Percentiles rank a stretch among this genome's conserved stretches.
phyloP scores from a whole-genome alignment of 2,329 filamentous ascomycete genomes.

The Stemphylium lycopersici region DNA sequence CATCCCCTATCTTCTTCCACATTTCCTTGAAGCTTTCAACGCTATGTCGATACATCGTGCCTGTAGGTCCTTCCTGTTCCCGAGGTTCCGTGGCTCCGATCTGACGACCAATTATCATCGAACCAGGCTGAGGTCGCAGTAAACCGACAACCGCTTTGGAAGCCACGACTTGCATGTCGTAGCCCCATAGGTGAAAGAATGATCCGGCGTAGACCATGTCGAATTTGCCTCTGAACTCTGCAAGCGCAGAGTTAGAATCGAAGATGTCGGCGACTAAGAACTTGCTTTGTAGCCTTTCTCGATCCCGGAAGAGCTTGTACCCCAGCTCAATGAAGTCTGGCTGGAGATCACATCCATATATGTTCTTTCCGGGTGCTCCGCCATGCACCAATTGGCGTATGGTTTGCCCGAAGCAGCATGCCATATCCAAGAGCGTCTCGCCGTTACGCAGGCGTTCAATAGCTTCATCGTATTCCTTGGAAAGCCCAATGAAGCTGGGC shows the following conservation, averaged over 20 bases:
- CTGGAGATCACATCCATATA: slow-evolving; percentile 50
- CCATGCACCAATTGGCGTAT: slow-evolving; percentile 50
- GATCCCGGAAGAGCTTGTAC: slow-evolving; percentile 47
- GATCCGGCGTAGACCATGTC: slow-evolving; percentile 51
- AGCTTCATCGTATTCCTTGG: slow-evolving; percentile 31
- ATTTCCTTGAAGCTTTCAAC: slow-evolving; percentile 42
- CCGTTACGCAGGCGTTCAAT: slow-evolving; percentile 35
- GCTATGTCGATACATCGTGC: slow-evolving; percentile 43
- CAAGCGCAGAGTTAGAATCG: slow-evolving; percentile 33
- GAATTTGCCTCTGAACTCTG: slow-evolving; percentile 35
- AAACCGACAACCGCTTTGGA: slow-evolving; percentile 43
- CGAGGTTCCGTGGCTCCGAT: slow-evolving; percentile 47
- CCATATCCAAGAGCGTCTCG: slow-evolving; percentile 49
- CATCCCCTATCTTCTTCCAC: slow-evolving; percentile 48
- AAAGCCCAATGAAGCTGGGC: slow-evolving; percentile 25
- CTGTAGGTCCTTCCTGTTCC: slow-evolving; percentile 22
- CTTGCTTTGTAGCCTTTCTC: slow-evolving; percentile 51
- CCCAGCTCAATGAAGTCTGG: slow-evolving; percentile 60
- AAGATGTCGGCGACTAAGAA: slow-evolving; percentile 62
- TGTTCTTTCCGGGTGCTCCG: slow-evolving; percentile 48
- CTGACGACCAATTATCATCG: slow-evolving; percentile 61
- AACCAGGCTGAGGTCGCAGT: slow-evolving; percentile 49
- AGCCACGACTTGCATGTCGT: slow-evolving; percentile 40
- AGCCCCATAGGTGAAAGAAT: slow-evolving; percentile 52
- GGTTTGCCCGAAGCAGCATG: slow-evolving; percentile 55